Percentiles rank a stretch among this genome's conserved stretches.
phyloP scores from a whole-genome alignment of 768 basidiomycete genomes.

The Austroboletus eburneus region DNA sequence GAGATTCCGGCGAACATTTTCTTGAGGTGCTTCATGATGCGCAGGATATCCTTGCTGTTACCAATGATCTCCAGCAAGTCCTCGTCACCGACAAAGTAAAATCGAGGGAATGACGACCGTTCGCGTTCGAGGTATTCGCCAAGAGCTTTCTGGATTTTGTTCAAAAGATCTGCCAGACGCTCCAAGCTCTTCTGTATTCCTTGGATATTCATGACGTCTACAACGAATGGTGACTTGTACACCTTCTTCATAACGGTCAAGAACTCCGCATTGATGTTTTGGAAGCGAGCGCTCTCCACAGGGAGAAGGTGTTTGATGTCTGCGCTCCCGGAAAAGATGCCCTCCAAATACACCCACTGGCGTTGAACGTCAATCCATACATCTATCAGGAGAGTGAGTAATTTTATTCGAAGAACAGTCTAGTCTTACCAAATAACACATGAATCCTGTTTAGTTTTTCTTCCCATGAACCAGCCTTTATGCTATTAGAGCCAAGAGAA shows the following conservation, averaged over 20 bases:
- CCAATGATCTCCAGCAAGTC: slow-evolving; percentile 98
- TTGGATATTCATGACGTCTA: slow-evolving; percentile 95
- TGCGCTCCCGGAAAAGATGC: slow-evolving; percentile 98
- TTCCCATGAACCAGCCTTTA: slow-evolving; percentile 85
- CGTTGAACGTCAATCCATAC: slow-evolving; percentile 99
- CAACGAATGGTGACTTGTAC: slow-evolving; percentile 96
- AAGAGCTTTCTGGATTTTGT: slow-evolving; percentile 98
- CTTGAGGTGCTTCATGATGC: slow-evolving; percentile 99
- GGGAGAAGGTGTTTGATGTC: slow-evolving; percentile 99
- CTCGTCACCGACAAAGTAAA: slow-evolving; percentile 99
- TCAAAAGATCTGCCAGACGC: slow-evolving; percentile 90
- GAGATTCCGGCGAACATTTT: slow-evolving; percentile 99
- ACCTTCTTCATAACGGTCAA: slow-evolving; percentile 99
- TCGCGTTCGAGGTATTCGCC: slow-evolving; percentile 99
- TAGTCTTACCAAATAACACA: slow-evolving; percentile 81
- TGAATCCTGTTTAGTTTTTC: slow-evolving; percentile 96
- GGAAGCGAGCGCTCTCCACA: slow-evolving; percentile 95
- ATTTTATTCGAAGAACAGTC: not conserved
- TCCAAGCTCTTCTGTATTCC: slow-evolving; percentile 97
- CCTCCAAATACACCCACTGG: slow-evolving; percentile 99
- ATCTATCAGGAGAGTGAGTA: slow-evolving; percentile 44
- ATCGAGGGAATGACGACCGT: slow-evolving; percentile 95
- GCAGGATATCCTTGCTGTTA: slow-evolving; percentile 97
- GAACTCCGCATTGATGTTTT: slow-evolving; percentile 98
- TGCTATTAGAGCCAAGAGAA: slow-evolving; percentile 6